Base-by-base conservation (phyloP, 1,284 basidiomycete genomes). In the Peniophora sp. region DNA sequence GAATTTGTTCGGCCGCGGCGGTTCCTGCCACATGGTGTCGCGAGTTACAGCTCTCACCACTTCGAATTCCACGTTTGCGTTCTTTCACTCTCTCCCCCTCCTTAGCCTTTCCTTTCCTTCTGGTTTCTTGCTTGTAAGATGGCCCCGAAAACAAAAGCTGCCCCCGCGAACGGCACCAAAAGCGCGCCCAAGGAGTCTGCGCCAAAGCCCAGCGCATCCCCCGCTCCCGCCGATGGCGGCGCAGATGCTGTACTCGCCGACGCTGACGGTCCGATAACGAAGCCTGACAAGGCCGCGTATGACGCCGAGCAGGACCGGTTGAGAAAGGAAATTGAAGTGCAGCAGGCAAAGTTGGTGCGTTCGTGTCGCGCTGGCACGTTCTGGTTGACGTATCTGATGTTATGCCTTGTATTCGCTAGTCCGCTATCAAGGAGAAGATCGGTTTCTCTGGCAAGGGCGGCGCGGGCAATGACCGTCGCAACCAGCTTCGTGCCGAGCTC, bases 271-370 rank as follows among this genome's bases (percentile, higher is more conserved):
- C 55, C 16, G n/a, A 41, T 63, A 46, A 80, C 78, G 45, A 89
- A 75, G 66, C 92, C 93, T 27, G 92, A 95, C 74, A 92, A 92
- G 69, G 75, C 74, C 45, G 71, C 69, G 27, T 89, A 88, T 66
- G 89, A 95, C 55, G 77, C 75, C 20, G 92, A 96, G 70, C 92
- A 96, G 71, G 83, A 88, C 47, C 80, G 69, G 58, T 69, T 95
- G 59, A 93, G 89, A 69, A 70, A 77, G 36, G 87, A 94, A 63
- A 94, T 97, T 61, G 92, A 92, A 52, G 77, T 70, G 47, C 68
- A 92, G 48, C 91, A 95, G 69, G 66, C 68, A 35, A 86, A 92
- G 70, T 69, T 93, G 56, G 93, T 93, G 62, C 64, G 89, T 79
- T 25, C 47, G 22, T 17, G 23, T 20, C 22, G 49, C 45, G 47